phyloP scores from a whole-genome alignment of 768 basidiomycete genomes.

The Lactarius deliciosus region DNA sequence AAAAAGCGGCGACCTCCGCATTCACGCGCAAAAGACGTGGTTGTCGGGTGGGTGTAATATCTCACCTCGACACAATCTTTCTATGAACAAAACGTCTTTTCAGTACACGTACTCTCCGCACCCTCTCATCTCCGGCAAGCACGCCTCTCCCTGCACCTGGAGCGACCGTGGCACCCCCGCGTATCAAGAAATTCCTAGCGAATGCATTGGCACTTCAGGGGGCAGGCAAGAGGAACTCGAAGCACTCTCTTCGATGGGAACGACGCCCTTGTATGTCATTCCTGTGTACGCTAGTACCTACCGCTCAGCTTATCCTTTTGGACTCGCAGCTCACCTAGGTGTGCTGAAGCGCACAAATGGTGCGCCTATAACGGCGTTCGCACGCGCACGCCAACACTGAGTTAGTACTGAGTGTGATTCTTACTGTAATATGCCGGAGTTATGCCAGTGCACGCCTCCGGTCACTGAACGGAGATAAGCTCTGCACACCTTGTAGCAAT shows the following conservation, averaged over 20 bases:
- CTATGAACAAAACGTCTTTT: conserved; percentile 17
- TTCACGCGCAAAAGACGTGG: conserved; percentile 27
- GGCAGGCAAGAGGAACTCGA: conserved; percentile 1
- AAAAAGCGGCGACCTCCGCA: conserved; percentile 7
- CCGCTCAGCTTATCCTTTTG: background rate
- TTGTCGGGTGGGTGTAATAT: conserved; percentile 25
- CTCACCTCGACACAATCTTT: background rate
- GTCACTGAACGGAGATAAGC: background rate
- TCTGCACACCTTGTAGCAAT: background rate
- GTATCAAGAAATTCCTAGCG: conserved; percentile 22
- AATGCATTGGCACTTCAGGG: conserved; percentile 16
- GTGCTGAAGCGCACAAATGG: conserved; percentile 24
- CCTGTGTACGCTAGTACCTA: background rate
- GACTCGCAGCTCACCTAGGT: conserved; percentile 18
- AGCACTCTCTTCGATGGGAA: conserved; percentile 23
- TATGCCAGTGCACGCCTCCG: background rate
- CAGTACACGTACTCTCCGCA: conserved; percentile 28
- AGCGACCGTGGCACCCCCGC: conserved; percentile 15
- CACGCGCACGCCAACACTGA: conserved; percentile 10
- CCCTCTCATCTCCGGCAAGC: conserved; percentile 18
- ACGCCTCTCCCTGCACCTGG: conserved; percentile 2
- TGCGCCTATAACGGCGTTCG: conserved; percentile 23
- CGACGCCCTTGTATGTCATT: conserved; percentile 26
- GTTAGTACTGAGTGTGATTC: background rate
- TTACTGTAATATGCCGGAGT: background rate